Conservation (phyloP, 768 basidiomycete genomes). For the Termitomyces sp. region DNA sequence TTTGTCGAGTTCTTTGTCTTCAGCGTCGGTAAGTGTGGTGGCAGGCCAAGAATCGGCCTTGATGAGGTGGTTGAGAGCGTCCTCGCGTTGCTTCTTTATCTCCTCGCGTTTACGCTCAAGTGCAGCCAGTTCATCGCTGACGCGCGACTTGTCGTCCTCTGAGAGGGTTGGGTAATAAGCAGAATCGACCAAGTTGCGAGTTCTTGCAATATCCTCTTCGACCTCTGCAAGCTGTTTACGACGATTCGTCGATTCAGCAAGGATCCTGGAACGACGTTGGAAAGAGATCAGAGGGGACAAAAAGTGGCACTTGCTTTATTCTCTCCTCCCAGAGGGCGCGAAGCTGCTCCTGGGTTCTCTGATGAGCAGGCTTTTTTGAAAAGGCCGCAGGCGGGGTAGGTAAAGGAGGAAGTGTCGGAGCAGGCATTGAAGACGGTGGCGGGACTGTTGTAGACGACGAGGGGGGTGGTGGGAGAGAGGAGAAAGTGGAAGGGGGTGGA, state of each 20-base stretch:
- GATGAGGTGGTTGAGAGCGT: constrained; percentile 14
- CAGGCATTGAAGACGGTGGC: constrained; percentile 1
- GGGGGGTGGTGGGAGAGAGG: not conserved
- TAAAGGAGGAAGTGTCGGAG: constrained; percentile 8
- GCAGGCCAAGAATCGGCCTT: constrained; percentile 28
- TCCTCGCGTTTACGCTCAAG: constrained; percentile 20
- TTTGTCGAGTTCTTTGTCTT: constrained; percentile 16
- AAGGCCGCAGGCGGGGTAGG: constrained; percentile 15
- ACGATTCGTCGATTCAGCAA: constrained; percentile 7
- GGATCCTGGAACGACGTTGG: constrained; percentile 4
- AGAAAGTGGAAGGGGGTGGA: too few species aligned
- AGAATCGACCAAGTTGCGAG: constrained; percentile 13
- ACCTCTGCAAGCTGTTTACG: constrained; percentile 13
- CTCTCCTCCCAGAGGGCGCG: constrained; percentile 20
- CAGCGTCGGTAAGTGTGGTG: constrained; percentile 14
- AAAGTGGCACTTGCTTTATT: constrained; percentile 17
- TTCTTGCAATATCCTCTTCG: constrained; percentile 14
- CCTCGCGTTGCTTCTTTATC: constrained; percentile 14
- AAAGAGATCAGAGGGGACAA: not conserved
- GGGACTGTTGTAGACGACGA: not conserved
- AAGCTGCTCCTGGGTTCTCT: constrained; percentile 15
- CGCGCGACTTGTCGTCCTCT: constrained; percentile 12
- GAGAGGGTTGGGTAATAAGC: constrained; percentile 9
- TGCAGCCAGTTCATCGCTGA: constrained; percentile 12
- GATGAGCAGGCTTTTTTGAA: constrained; percentile 4